Conservation (phyloP, 805 yeast genomes). For the Cyberlindnera misumaiensis region DNA sequence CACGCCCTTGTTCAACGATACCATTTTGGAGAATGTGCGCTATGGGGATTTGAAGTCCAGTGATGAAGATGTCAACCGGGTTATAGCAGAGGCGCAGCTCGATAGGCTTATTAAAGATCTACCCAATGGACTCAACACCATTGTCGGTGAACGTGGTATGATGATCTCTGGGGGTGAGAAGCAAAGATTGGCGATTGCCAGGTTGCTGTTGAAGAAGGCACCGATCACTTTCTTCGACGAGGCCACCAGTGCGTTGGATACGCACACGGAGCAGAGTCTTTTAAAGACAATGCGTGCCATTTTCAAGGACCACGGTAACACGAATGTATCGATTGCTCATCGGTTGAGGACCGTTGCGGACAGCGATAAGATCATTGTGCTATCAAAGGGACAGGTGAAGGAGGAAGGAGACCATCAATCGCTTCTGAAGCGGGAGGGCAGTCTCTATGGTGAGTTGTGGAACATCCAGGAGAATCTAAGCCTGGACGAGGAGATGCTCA, state of each 20-base stretch:
- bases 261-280: slow-evolving; percentile 88
- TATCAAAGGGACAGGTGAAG: slow-evolving; percentile 67
- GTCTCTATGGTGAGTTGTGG: slow-evolving; percentile 82
- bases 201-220: slow-evolving; percentile 78
- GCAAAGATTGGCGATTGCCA: slow-evolving; percentile 89
- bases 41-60: slow-evolving; percentile 75
- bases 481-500: slow-evolving; percentile 32
- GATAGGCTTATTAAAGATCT: slow-evolving; percentile 54
- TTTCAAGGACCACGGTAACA: slow-evolving; percentile 50
- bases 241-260: slow-evolving; percentile 93
- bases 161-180: slow-evolving; percentile 99
- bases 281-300: slow-evolving; percentile 65
- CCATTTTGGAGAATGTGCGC: slow-evolving; percentile 79
- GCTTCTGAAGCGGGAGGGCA: slow-evolving; percentile 44
- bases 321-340: slow-evolving; percentile 91
- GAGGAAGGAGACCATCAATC: slow-evolving; percentile 84
- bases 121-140: slow-evolving; percentile 79
- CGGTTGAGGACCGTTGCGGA: slow-evolving; percentile 90
- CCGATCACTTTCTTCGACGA: slow-evolving; percentile 94
- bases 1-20: slow-evolving; percentile 90
- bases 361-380: slow-evolving; percentile 85
- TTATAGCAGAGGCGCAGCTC: slow-evolving; percentile 66
- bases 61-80: slow-evolving; percentile 61
- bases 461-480: slow-evolving; percentile 80
- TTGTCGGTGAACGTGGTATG: slow-evolving; percentile 96